Evolutionary conservation across 306 rosid genomes (phyloP), one percentile per base, ranked within the genome.

Genomic region (Begonia peltatifolia): DNA sequence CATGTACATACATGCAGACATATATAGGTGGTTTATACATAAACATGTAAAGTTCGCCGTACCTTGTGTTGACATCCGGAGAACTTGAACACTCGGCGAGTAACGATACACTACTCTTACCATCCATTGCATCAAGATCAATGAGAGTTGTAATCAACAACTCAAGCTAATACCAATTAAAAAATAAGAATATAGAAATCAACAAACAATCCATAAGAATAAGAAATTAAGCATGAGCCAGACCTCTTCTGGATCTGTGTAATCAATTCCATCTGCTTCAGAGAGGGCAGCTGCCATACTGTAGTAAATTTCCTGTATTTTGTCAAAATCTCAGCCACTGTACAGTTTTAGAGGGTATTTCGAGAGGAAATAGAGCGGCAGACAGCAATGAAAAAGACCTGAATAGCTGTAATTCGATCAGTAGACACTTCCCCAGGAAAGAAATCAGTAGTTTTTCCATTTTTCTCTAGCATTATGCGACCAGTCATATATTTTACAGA

Each of bases 241-340:
- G 71, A 89, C 97, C 97, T 90, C 97, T 68, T 90, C 94, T 20
- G 97, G 95, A 75, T 90, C 82, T 46, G 95, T 82, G 69, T 85
- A 89, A 69, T 89, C 95, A 51, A 89, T 72, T 69, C 97, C 97
- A 79, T 90, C 95, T 38, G 94, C 97, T 78, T 82, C 94, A 42
- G 82, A 90, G 53, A 90, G 85, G 23, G 90, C 95, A 42, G 90
- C 78, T 15, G 94, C 94, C 90, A 90, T 83, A 66, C 87, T 85
- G 87, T 84, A 76, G 80, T 89, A 85, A 54, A 88, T 93, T 70
- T 90, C 97, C 95, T 90, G 76, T 56, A 65, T 50, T 3, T 50
- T 15, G 16, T 18, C 6, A 2, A 47, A 9, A 41, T 9, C 6
- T 46, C 23, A 46, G 35, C 10, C 17, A 67, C 63, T 63, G 47